phyloP scores from a whole-genome alignment of 1,284 basidiomycete species.

The Tilletiaria anomala region DNA sequence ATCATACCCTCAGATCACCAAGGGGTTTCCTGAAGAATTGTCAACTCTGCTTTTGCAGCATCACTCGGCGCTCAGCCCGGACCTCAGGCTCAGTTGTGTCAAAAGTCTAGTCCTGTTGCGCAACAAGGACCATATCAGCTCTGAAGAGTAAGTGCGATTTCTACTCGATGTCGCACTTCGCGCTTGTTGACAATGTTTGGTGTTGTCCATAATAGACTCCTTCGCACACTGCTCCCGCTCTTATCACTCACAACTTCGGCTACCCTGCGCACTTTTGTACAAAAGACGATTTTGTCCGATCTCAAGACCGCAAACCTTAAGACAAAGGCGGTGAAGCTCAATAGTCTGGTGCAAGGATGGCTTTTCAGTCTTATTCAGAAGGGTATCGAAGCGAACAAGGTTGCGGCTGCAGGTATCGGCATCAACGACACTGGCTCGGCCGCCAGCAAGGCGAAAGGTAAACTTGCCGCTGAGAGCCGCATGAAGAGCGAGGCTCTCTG shows the following conservation, averaged over 20 bases:
- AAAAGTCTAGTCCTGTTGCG: slow-evolving; percentile 55
- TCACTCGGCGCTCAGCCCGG: slow-evolving; percentile 25
- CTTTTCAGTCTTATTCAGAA: slow-evolving; percentile 90
- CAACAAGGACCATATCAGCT: slow-evolving; percentile 81
- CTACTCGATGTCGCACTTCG: neutral
- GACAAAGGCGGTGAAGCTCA: slow-evolving; percentile 86
- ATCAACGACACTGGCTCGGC: slow-evolving; percentile 4
- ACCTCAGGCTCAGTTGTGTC: slow-evolving; percentile 24
- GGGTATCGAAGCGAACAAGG: slow-evolving; percentile 53
- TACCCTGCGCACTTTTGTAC: slow-evolving; percentile 65
- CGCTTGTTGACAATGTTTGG: neutral
- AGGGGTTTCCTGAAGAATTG: slow-evolving; percentile 18
- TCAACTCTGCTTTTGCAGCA: slow-evolving; percentile 32
- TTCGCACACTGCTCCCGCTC: slow-evolving; percentile 81
- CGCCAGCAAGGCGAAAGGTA: slow-evolving; percentile 28
- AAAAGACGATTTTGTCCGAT: slow-evolving; percentile 90
- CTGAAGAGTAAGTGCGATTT: slow-evolving; percentile 58
- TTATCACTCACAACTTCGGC: slow-evolving; percentile 71
- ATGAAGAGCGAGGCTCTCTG: slow-evolving; percentile 67
- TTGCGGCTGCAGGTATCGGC: slow-evolving; percentile 39
- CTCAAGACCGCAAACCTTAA: slow-evolving; percentile 79
- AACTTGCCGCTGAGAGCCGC: slow-evolving; percentile 49
- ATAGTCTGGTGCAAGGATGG: slow-evolving; percentile 88
- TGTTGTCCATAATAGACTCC: slow-evolving; percentile 52
- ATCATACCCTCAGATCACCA: slow-evolving; percentile 23